Conservation (phyloP, 2,329 filamentous ascomycete genomes). For the Myriosclerotinia curreyana region DNA sequence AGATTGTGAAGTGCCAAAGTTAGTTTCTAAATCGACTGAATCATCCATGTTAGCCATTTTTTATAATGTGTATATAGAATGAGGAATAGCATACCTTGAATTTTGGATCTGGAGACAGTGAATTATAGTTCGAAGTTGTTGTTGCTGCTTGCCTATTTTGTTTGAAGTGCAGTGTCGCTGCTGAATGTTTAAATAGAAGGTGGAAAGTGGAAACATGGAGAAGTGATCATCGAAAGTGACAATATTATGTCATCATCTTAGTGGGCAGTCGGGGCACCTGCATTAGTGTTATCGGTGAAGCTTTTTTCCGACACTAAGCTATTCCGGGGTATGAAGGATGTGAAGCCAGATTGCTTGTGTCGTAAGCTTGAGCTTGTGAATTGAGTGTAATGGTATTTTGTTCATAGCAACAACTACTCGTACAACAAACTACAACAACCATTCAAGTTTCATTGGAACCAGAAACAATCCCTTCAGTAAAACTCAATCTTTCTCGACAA, state of each 20-base stretch:
- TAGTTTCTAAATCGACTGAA: not conserved
- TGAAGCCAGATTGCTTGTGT: conserved; percentile 29
- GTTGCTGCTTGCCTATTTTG: not conserved
- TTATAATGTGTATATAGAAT: not conserved
- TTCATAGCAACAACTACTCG: not conserved
- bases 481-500: not conserved
- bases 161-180: not conserved
- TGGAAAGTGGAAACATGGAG: conserved; percentile 13
- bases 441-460: not conserved
- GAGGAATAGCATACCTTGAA: not conserved
- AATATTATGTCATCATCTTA: conserved; percentile 13
- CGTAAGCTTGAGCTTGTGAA: conserved; percentile 23
- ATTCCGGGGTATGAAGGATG: not conserved
- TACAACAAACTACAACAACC: not conserved
- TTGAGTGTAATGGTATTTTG: not conserved
- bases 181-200: not conserved
- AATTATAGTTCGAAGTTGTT: not conserved
- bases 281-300: conserved; percentile 25
- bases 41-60: not conserved
- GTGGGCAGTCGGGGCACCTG: not conserved
- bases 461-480: not conserved
- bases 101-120: not conserved
- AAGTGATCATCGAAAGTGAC: conserved; percentile 2
- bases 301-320: conserved; percentile 24
- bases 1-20: not conserved